Percentiles rank a stretch among this genome's conserved stretches.
phyloP scores from a whole-genome alignment of 371 early-diverging fungal genomes.

The Coelomomyces lativittatus region DNA sequence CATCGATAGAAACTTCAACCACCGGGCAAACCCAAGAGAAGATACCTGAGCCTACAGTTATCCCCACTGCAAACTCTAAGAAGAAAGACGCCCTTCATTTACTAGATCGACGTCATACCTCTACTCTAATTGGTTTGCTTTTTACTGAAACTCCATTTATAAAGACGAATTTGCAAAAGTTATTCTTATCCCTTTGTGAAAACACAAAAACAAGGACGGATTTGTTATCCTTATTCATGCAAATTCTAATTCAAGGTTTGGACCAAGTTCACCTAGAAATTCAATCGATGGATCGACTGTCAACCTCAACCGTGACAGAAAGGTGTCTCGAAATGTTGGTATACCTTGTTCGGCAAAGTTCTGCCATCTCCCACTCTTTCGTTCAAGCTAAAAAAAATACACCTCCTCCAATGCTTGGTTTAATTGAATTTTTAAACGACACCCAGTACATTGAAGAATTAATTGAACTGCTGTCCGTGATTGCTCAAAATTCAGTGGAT shows the following conservation, averaged over 20 bases:
- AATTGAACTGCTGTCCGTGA: background rate
- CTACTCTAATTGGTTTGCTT: constrained; percentile 61
- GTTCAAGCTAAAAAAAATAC: background rate
- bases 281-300: background rate
- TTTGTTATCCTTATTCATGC: constrained; percentile 50
- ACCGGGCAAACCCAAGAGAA: too few species aligned
- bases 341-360: constrained; percentile 5
- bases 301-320: constrained; percentile 2
- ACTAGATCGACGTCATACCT: constrained; percentile 60
- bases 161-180: constrained; percentile 46
- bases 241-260: constrained; percentile 3
- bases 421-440: background rate
- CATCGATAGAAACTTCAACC: too few species aligned
- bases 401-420: background rate
- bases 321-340: constrained; percentile 11
- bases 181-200: constrained; percentile 72
- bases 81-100: constrained; percentile 49
- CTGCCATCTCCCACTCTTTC: background rate
- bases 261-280: constrained; percentile 12
- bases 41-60: too few species aligned
- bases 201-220: constrained; percentile 71
- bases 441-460: background rate
- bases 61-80: too few species aligned
- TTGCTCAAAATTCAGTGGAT: background rate
- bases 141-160: constrained; percentile 59